A percentile compares a stretch with the other conserved stretches of the same genome.
phyloP scores from a whole-genome alignment of 139 green algal genomes.

The Chlamydomonas sphaeroides region DNA sequence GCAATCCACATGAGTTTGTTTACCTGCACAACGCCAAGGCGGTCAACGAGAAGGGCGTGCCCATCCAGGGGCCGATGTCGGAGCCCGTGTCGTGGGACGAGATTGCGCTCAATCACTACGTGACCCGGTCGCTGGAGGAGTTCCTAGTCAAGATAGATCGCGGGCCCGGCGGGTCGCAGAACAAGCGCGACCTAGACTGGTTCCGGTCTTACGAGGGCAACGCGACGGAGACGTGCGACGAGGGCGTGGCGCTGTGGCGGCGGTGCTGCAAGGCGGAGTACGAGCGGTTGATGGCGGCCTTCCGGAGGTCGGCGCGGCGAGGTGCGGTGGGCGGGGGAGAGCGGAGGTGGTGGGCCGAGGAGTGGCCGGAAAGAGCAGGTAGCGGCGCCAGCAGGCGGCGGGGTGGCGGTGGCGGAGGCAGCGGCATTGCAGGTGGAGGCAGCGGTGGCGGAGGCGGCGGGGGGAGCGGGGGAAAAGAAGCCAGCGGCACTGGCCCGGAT shows the following conservation, averaged over 20 bases:
- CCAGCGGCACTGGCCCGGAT: too few relatives aligned
- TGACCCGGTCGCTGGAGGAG: constrained; percentile 47
- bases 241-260: constrained; percentile 14
- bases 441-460: too few relatives aligned
- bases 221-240: constrained; percentile 17
- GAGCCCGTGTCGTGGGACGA: constrained; percentile 22
- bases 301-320: too few relatives aligned
- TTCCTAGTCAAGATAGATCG: constrained; percentile 51
- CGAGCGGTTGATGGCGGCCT: not conserved
- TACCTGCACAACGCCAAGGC: constrained; percentile 28
- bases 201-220: constrained; percentile 34
- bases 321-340: too few relatives aligned
- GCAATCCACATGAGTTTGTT: constrained; percentile 50
- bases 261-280: constrained; percentile 1
- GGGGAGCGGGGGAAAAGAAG: too few relatives aligned
- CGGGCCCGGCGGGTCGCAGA: constrained; percentile 29
- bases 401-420: too few relatives aligned
- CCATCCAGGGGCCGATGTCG: constrained; percentile 3
- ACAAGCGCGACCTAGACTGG: constrained; percentile 22
- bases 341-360: too few relatives aligned
- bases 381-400: too few relatives aligned
- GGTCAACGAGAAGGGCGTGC: constrained; percentile 46
- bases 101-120: constrained; percentile 55
- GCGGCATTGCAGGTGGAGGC: too few relatives aligned
- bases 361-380: too few relatives aligned